Conservation (phyloP, 2,329 filamentous ascomycete species). For the Alternaria ethzedia region DNA sequence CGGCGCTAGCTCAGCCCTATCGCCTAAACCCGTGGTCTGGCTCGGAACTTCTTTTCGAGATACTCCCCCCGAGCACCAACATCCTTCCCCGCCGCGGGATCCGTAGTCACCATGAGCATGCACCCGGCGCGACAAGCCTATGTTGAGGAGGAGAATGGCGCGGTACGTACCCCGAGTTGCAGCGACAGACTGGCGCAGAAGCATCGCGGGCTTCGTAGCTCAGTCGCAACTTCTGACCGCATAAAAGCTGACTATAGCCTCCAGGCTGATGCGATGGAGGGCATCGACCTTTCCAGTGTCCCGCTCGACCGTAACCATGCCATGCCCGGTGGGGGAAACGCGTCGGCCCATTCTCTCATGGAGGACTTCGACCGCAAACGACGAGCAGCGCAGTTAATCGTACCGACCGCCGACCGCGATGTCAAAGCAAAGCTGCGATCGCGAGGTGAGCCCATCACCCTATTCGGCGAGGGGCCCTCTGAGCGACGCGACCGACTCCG, state of each 20-base stretch:
- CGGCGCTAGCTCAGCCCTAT: conserved; percentile 39
- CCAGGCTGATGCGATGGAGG: conserved; percentile 61
- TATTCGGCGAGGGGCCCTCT: conserved; percentile 88
- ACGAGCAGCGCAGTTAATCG: conserved; percentile 83
- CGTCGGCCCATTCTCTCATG: conserved; percentile 84
- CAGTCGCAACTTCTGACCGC: not conserved
- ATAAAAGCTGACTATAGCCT: conserved; percentile 13
- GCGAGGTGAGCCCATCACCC: conserved; percentile 88
- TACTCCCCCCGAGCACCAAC: conserved; percentile 16
- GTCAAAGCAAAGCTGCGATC: conserved; percentile 75
- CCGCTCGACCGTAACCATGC: conserved; percentile 85
- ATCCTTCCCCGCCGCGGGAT: conserved; percentile 19
- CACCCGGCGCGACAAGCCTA: conserved; percentile 93
- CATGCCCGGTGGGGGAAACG: conserved; percentile 74
- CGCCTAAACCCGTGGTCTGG: conserved; percentile 23
- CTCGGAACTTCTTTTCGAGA: conserved; percentile 28
- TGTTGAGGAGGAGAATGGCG: conserved; percentile 79
- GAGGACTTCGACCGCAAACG: conserved; percentile 91
- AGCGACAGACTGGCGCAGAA: conserved; percentile 22
- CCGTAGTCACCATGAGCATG: conserved; percentile 58
- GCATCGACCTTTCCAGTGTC: conserved; percentile 67
- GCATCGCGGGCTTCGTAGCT: conserved; percentile 18
- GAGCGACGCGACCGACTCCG: conserved; percentile 88
- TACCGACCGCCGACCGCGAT: conserved; percentile 90
- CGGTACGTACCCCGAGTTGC: conserved; percentile 60